phyloP scores from a whole-genome alignment of 192 early-diverging fungal genomes.

The Pilaira anomala region DNA sequence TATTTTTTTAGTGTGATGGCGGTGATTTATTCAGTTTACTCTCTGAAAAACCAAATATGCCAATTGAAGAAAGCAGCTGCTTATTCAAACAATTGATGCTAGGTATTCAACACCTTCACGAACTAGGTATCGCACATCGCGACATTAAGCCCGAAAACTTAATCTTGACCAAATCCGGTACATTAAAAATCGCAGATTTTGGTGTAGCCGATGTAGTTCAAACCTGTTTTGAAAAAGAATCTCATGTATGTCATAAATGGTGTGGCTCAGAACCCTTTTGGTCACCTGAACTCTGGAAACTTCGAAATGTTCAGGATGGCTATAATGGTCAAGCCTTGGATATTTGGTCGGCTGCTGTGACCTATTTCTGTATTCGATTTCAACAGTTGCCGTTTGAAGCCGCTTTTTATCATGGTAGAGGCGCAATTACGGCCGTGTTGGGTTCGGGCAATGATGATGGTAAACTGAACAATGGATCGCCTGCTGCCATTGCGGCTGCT shows the following conservation, averaged over 20 bases:
- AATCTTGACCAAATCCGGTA: constrained; percentile 76
- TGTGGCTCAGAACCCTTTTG: constrained; percentile 97
- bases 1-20: constrained; percentile 90
- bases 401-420: constrained; percentile 10
- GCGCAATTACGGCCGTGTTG: no score
- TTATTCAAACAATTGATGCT: constrained; percentile 90
- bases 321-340: constrained; percentile 92
- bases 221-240: constrained; percentile 69
- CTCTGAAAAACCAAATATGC: constrained; percentile 76
- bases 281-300: constrained; percentile 83
- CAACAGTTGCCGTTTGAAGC: constrained; percentile 42
- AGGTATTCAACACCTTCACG: constrained; percentile 89
- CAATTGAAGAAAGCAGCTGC: constrained; percentile 80
- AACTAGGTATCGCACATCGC: constrained; percentile 93
- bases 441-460: no score
- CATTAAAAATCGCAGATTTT: constrained; percentile 98
- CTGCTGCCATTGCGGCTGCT: constrained; percentile 65
- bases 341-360: constrained; percentile 93
- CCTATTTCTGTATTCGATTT: constrained; percentile 80
- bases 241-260: constrained; percentile 82
- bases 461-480: no score
- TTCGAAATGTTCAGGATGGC: constrained; percentile 56
- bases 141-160: constrained; percentile 87
- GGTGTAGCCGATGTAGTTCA: constrained; percentile 95
- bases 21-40: constrained; percentile 85